These are phyloP conservation scores for Plasmodium vivax DNA, from an alignment of 169 alveolate species.

Conservation along the genomic window DNA sequence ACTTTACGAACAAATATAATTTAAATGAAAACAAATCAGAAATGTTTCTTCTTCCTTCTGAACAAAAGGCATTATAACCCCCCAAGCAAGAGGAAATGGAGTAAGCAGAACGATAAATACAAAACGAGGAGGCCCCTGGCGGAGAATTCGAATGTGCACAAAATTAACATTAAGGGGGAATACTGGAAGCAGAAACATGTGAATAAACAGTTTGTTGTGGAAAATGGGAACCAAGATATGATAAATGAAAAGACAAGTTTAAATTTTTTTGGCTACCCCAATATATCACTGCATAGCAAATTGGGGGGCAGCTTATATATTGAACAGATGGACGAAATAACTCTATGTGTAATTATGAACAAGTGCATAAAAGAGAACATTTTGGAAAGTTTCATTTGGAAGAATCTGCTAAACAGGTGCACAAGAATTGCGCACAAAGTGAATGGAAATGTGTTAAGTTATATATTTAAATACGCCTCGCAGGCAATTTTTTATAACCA, in stretches of 20 bases:
- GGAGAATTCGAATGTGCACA: conserved; percentile 81
- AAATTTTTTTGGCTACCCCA: conserved; percentile 88
- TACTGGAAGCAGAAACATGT: conserved; percentile 85
- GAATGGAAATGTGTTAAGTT: conserved; percentile 78
- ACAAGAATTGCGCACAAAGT: conserved; percentile 77
- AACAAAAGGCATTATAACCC: conserved; percentile 60
- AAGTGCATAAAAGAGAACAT: conserved; percentile 80
- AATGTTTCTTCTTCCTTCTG: conserved; percentile 5
- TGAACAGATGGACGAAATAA: conserved; percentile 84
- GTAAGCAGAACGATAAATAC: conserved; percentile 86
- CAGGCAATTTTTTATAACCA: conserved; percentile 75
- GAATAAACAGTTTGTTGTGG: conserved; percentile 77
- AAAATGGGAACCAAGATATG: conserved; percentile 66
- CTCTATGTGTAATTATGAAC: conserved; percentile 80
- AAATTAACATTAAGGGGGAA: conserved; percentile 86
- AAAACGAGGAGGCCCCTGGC: conserved; percentile 86
- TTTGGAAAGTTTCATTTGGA: conserved; percentile 78
- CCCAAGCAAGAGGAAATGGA: conserved; percentile 81
- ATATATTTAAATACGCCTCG: conserved; percentile 80
- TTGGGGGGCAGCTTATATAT: conserved; percentile 86
- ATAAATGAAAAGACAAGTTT: conserved; percentile 66
- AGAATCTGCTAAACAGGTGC: conserved; percentile 77
- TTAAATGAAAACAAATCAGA: conserved; percentile 31
- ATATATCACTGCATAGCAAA: conserved; percentile 75
- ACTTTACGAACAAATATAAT: not conserved